Evolutionary conservation across 2,329 filamentous ascomycete genomes (phyloP), one percentile per base, ranked within the genome.

Genomic region (Nemania serpens): DNA sequence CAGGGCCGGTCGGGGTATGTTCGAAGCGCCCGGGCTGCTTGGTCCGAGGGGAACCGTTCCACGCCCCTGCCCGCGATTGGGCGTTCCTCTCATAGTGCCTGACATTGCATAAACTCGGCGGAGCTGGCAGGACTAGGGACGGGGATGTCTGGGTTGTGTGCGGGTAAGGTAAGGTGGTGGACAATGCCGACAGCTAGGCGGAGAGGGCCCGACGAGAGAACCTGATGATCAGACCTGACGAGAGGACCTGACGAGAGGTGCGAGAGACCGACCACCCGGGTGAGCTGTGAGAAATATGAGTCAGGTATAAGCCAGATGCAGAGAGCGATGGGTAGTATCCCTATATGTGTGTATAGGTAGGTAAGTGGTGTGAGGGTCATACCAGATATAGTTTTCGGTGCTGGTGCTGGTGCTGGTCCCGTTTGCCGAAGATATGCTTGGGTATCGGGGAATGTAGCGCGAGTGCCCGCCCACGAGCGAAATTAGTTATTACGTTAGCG

Each of bases 1-100:
- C 65, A 86, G 81, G 52, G 90, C 86, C 47, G 90, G 90, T 70
- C 91, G 84, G 69, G 89, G 90, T 73, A 93, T 93, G 72, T 79
- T 82, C 51, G 90, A 92, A 61, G 80, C 70, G 58, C 78, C 77
- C 60, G 84, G 87, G 75, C 85, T 89, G 76, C 82, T 86, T 74
- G 77, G 76, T 42, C 68, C 67, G 75, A 88, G 88, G 66, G 85
- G 84, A 63, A 77, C 48, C 17, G 62, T 78, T 67, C 83, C 85
- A 70, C 88, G 83, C 68, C 78, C 76, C 77, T 89, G 79, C 67
- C 77, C 79, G 65, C 85, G 83, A 74, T 74, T 89, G 69, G 89
- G 89, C 64, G 88, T 91, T 69, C 88, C 87, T 80, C 89, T 84
- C 77, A 88, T 81, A 60, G 88, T 91, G 73, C 79, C 79, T 62